Evolutionary conservation across 2,329 filamentous ascomycete species (phyloP).

Genomic region (Tolypocladium ovalisporum): DNA sequence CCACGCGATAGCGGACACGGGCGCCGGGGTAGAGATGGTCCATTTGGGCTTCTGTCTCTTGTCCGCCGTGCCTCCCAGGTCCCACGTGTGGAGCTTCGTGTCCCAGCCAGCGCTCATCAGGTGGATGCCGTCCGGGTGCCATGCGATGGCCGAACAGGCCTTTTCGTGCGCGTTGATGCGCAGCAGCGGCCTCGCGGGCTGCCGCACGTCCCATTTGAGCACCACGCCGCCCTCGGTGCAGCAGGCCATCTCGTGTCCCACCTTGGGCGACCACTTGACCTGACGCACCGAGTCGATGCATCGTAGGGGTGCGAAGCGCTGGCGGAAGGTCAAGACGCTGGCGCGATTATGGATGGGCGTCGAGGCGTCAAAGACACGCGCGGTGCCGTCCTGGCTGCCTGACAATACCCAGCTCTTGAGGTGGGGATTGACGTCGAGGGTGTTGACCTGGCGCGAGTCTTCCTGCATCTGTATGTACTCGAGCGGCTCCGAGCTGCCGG

Average conservation of each 20-base stretch:
- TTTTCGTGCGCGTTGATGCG: constrained; percentile 53
- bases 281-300: constrained; percentile 39
- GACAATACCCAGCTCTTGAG: constrained; percentile 46
- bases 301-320: constrained; percentile 28
- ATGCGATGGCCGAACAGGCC: constrained; percentile 47
- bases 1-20: constrained; percentile 50
- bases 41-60: constrained; percentile 55
- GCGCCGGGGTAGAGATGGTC: constrained; percentile 49
- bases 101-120: constrained; percentile 53
- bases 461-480: constrained; percentile 49
- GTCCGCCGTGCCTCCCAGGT: constrained; percentile 47
- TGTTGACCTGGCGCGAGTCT: constrained; percentile 53
- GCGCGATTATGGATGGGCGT: constrained; percentile 34
- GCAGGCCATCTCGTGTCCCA: constrained; percentile 52
- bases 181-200: constrained; percentile 39
- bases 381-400: constrained; percentile 52
- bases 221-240: constrained; percentile 52
- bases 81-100: constrained; percentile 53
- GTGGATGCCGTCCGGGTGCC: constrained; percentile 60
- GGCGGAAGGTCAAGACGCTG: constrained; percentile 38
- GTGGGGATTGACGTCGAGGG: constrained; percentile 52
- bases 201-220: constrained; percentile 54
- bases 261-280: constrained; percentile 54
- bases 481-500: constrained; percentile 31
- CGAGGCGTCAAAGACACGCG: constrained; percentile 50